Percentiles rank a stretch among this genome's conserved stretches.
These are phyloP conservation scores for Trichocladium uniseriatum DNA, from an alignment of 495 filamentous ascomycete species.

Conservation along the genomic window DNA sequence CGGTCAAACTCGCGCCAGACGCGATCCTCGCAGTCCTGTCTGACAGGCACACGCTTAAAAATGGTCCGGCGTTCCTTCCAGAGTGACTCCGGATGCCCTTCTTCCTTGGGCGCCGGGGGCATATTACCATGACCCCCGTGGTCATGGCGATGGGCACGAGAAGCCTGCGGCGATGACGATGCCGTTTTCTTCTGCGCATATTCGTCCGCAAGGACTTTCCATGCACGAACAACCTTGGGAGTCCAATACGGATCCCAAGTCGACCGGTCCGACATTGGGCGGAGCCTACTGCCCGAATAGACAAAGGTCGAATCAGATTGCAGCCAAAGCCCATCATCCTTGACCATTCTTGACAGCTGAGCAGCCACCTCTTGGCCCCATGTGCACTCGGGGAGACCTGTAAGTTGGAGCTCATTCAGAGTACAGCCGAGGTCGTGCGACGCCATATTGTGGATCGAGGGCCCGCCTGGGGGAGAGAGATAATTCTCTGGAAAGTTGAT, in stretches of 20 bases:
- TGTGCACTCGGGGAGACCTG: slow-evolving; percentile 33
- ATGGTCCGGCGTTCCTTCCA: slow-evolving; percentile 32
- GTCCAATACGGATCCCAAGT: slow-evolving; percentile 9
- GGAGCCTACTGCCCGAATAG: slow-evolving; percentile 21
- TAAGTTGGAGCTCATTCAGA: slow-evolving; percentile 36
- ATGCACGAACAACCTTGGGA: slow-evolving; percentile 28
- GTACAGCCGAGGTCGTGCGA: slow-evolving; percentile 37
- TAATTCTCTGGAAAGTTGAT: slow-evolving; percentile 36
- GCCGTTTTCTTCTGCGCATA: neutral
- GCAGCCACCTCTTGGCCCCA: slow-evolving; percentile 23
- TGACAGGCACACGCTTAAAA: slow-evolving; percentile 35
- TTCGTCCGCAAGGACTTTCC: slow-evolving; percentile 19
- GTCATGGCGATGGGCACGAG: slow-evolving; percentile 2
- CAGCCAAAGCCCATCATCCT: slow-evolving; percentile 37
- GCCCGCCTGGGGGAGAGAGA: slow-evolving; percentile 21
- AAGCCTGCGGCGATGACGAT: too few species aligned
- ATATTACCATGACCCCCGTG: slow-evolving; percentile 14
- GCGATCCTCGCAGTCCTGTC: slow-evolving; percentile 25
- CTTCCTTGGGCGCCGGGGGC: slow-evolving; percentile 29
- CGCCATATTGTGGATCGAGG: slow-evolving; percentile 27
- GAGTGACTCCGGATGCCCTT: slow-evolving; percentile 30
- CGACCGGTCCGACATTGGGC: slow-evolving; percentile 12
- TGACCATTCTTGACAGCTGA: slow-evolving; percentile 32
- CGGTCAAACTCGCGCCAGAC: slow-evolving; percentile 38
- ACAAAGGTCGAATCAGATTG: slow-evolving; percentile 29